Evolutionary conservation across 2,329 filamentous ascomycete species (phyloP), one percentile per base, ranked within the genome.

Genomic region (Ascochyta fabae): DNA sequence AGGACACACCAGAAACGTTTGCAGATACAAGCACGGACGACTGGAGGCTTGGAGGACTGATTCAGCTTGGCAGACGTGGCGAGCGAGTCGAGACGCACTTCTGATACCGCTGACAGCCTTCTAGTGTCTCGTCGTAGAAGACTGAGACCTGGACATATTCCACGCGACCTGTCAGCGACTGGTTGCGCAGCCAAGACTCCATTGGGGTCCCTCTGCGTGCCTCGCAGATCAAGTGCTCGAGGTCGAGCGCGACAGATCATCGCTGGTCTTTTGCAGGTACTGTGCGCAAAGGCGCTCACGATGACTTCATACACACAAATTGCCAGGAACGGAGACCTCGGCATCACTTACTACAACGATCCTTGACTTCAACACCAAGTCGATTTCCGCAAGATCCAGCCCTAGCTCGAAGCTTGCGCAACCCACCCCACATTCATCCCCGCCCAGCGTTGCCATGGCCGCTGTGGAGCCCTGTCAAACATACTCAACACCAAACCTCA

Each of bases 401-500:
- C 40, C 33, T 41, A 46, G 41, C 16, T 40, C 29, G 22, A 43
- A 42, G 53, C 53, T 56, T 50, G 47, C 47, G 47, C 47, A 34
- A 39, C 46, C 47, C 40, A 41, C 53, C 53, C 47, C 47, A 48
- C 47, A 51, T 9, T 16, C 41, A 47, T n/a, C 53, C 46, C 48
- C 53, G 47, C 53, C 53, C 24, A 56, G 53, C 50, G 34, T 22
- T 19, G 53, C 53, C 43, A 51, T 44, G 47, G 42, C 53, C 48
- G 43, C 38, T 56, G 47, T 56, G 53, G 53, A 56, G 47, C 42
- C 33, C 38, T 38, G 24, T 45, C 47, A 51, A 51, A 56, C 53
- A 56, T 51, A 42, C 38, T 51, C 53, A 43, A 56, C 53, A 56
- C 16, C 53, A 56, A 48, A 51, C 47, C 38, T 51, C 43, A 26